Percentiles rank a stretch among this genome's conserved stretches.
These are phyloP conservation scores for Pleurotus citrinopileatus DNA, from an alignment of 768 basidiomycete genomes.

Conservation along the genomic window DNA sequence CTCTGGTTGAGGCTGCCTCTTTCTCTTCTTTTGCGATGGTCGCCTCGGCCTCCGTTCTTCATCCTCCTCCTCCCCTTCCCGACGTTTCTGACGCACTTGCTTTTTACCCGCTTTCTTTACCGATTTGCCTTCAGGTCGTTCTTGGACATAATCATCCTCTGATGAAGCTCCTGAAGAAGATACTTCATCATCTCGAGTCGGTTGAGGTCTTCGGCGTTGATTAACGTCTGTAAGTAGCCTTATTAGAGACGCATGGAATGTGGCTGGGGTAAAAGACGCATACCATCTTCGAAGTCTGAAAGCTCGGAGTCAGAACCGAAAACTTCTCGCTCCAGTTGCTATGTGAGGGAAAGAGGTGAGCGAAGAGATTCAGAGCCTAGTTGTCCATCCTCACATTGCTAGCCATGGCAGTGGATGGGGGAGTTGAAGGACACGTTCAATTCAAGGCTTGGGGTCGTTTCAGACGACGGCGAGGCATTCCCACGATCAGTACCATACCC, in stretches of 20 bases:
- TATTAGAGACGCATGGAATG: constrained; percentile 2
- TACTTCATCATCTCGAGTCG: constrained; percentile 49
- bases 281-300: constrained; percentile 71
- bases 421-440: too few relatives aligned
- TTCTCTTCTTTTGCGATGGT: constrained; percentile 42
- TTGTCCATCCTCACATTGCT: not conserved
- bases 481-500: too few relatives aligned
- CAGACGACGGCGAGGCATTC: too few relatives aligned
- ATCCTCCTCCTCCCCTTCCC: constrained; percentile 24
- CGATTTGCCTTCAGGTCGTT: constrained; percentile 19
- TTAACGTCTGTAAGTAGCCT: constrained; percentile 11
- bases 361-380: too few relatives aligned
- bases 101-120: constrained; percentile 29
- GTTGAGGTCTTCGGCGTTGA: constrained; percentile 25
- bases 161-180: constrained; percentile 46
- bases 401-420: not conserved
- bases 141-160: constrained; percentile 49
- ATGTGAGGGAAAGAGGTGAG: not conserved
- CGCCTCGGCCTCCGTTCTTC: constrained; percentile 29
- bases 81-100: constrained; percentile 21
- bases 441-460: too few relatives aligned
- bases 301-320: constrained; percentile 86
- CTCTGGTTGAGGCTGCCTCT: constrained; percentile 60
- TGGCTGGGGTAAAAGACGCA: constrained; percentile 9
- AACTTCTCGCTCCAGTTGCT: constrained; percentile 52